Evolutionary conservation across 164 flowering plant genomes (phyloP), one percentile per base, ranked within the genome.

Genomic region (Aristolochia contorta): DNA sequence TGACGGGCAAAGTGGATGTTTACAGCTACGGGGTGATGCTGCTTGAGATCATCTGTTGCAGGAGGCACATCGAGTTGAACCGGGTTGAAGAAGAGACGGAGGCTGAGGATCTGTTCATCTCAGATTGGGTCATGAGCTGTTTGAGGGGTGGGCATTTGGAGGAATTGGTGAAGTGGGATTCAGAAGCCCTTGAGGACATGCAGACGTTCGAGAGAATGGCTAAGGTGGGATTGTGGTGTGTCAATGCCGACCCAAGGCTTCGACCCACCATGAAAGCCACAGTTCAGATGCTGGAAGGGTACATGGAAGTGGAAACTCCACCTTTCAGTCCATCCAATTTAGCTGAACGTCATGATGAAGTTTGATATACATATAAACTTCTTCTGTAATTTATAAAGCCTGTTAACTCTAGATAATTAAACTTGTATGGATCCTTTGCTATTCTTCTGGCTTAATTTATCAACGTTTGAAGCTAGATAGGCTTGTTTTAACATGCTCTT

Each of bases 211-310:
- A 69, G 52, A 75, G 64, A 61, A 63, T 73, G 56, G 76, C 75
- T 48, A 70, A 56, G 77, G 60, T 77, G 15, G 82, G 13, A 12
- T 24, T 78, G 4, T 81, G 82, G 79, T 80, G 82, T 59, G 74
- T 72, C 59, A 77, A 74, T 37, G 80, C 77, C 13, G 71, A 80
- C 22, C 78, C 79, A 8, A 59, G 59, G 24, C 52, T 67, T 9
- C 67, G 84, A 53, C 84, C 84, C 5, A 64, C 72, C 21, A 78
- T 78, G 82, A 76, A 65, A 67, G 65, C 21, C 23, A 76, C 67
- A 16, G 58, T n/a, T 0, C 82, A 71, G 32, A 78, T 80, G 82
- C 68, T 80, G 12, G 80, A 79, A 65, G 83, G 78, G 47, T 24
- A 51, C 4, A 64, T 71, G 15, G 71, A 73, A 60, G 73, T 78